Percentiles rank a stretch among this genome's conserved stretches.
These are phyloP conservation scores for Geosmithia putterillii DNA, from an alignment of 2,329 filamentous ascomycete species.

Conservation along the genomic window DNA sequence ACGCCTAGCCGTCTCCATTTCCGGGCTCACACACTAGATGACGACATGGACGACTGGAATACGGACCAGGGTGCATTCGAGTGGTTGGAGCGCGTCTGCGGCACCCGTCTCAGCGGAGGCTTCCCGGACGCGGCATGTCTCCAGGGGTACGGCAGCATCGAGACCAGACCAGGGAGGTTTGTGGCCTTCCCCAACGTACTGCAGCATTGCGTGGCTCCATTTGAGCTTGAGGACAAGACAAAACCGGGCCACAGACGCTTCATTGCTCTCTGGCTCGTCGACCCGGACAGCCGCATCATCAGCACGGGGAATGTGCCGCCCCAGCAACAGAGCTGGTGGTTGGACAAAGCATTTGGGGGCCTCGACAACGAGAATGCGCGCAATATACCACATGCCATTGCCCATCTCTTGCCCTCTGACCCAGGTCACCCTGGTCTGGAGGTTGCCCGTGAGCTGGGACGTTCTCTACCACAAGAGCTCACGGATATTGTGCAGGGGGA, in stretches of 20 bases:
- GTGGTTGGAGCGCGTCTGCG: slow-evolving; percentile 2
- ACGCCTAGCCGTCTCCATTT: slow-evolving; percentile 17
- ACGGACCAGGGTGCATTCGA: slow-evolving; percentile 2
- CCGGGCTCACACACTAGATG: slow-evolving; percentile 1
- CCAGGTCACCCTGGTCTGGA: neutral
- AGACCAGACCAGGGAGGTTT: slow-evolving; percentile 2
- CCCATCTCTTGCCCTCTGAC: neutral
- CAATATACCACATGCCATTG: neutral
- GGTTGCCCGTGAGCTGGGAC: neutral
- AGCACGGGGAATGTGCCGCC: slow-evolving; percentile 20
- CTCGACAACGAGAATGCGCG: neutral
- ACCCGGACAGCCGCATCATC: slow-evolving; percentile 27
- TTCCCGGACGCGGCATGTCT: neutral
- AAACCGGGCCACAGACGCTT: slow-evolving; percentile 39
- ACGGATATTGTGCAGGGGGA: neutral
- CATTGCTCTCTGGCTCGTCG: slow-evolving; percentile 39
- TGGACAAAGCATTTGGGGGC: neutral
- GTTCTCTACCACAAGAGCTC: neutral
- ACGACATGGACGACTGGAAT: no score
- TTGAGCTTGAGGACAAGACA: slow-evolving; percentile 30
- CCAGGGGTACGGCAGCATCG: slow-evolving; percentile 2
- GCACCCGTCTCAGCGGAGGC: neutral
- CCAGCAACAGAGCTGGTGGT: slow-evolving; percentile 18
- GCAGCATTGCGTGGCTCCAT: slow-evolving; percentile 32
- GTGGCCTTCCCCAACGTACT: slow-evolving; percentile 5